Evolutionary conservation across 164 flowering plant species (phyloP), one percentile per base, ranked within the genome.

Genomic region (Aristolochia californica): DNA sequence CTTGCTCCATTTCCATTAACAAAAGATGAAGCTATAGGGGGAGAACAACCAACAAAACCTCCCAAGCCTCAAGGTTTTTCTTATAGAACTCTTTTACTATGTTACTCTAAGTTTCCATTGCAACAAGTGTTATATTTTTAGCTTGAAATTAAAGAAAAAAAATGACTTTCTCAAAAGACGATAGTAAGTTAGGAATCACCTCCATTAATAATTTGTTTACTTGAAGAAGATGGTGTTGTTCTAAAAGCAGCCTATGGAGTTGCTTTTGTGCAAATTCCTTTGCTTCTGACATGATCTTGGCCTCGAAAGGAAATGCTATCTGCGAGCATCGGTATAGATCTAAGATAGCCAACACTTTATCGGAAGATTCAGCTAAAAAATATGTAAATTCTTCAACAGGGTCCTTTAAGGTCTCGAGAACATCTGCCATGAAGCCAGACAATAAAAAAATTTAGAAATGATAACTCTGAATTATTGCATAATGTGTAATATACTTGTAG

Each of bases 271-370:
- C 58, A 55, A 55, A 55, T 28, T 16, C 14, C 21, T 28, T 20
- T 9, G 58, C 58, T n/a, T 28, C 58, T 21, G 9, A 18, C 58
- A 55, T 55, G 58, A 55, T 27, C 20, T 55, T 1, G 5, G 58
- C 26, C 30, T 55, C 58, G n/a, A 13, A 27, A 24, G 58, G 58
- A 8, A 55, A 55, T 20, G 43, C 58, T 28, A 27, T 27, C 27
- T 55, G 58, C 10, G 40, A 14, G 21, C 58, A 55, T 28, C 58
- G 23, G 40, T 55, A 55, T 18, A 55, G 27, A 55, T 55, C 30
- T 43, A 28, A 23, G 12, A 55, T 15, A 14, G 16, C 57, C 14
- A 40, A 26, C 13, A 25, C 13, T 26, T 25, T 40, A 16, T 13
- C 27, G 1, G 30, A 18, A 28, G 30, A 16, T 21, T 53, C 13